phyloP scores from a whole-genome alignment of 306 rosid species.

The Sesbania bispinosa region DNA sequence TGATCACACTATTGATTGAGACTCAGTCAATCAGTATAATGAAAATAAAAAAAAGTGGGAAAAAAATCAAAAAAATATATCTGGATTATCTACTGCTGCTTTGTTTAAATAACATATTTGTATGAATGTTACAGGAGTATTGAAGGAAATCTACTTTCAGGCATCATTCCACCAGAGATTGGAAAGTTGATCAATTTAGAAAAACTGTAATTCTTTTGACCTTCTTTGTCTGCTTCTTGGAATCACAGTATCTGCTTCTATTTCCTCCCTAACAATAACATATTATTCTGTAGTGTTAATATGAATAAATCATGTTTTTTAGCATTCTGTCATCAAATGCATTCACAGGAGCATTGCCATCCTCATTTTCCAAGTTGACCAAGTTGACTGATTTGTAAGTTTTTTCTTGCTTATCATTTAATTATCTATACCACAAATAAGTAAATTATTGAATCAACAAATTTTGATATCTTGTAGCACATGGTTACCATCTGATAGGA shows the following conservation, averaged over 20 bases:
- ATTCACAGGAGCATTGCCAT: conserved; percentile 75
- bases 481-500: background rate
- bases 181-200: conserved; percentile 58
- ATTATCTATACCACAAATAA: background rate
- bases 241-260: background rate
- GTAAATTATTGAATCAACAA: background rate
- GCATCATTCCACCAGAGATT: conserved; percentile 62
- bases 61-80: background rate
- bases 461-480: conserved; percentile 6
- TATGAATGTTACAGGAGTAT: conserved; percentile 63
- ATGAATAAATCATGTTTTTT: conserved; percentile 27
- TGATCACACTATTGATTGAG: background rate
- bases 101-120: background rate
- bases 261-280: background rate
- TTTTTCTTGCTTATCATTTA: conserved; percentile 8
- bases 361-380: conserved; percentile 60
- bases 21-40: background rate
- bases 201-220: conserved; percentile 59
- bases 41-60: background rate
- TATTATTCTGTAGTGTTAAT: conserved; percentile 17
- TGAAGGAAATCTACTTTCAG: conserved; percentile 76
- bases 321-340: conserved; percentile 70
- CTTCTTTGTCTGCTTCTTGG: background rate
- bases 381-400: conserved; percentile 84
- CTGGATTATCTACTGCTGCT: background rate